These are phyloP conservation scores for Globisporangium sylvaticum DNA, from an alignment of 352 stramenopile species.

Conservation along the genomic window DNA sequence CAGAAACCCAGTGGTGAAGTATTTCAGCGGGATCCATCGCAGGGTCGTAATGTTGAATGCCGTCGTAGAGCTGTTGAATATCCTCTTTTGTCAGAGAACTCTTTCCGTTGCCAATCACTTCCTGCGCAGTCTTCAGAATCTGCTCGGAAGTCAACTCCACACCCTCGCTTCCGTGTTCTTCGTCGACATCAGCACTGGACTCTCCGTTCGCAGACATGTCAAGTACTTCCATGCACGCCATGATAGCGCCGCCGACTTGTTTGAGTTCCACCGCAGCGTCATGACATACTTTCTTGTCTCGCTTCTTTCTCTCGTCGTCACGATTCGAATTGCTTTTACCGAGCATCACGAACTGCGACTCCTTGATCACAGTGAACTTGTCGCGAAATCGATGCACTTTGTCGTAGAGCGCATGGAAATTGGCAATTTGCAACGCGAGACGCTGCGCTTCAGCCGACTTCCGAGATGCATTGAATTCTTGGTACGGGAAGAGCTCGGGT, in stretches of 20 bases:
- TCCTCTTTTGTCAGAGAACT: slow-evolving; percentile 23
- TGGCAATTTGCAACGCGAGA: slow-evolving; percentile 27
- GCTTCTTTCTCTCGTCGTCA: slow-evolving; percentile 10
- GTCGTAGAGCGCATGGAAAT: slow-evolving; percentile 27
- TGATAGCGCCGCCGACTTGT: slow-evolving; percentile 2
- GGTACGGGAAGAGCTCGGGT: slow-evolving; percentile 39
- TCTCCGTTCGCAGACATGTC: neutral
- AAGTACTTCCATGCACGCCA: slow-evolving; percentile 7
- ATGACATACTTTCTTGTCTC: slow-evolving; percentile 14
- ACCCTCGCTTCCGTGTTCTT: neutral
- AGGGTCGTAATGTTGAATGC: slow-evolving; percentile 59
- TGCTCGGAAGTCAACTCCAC: neutral
- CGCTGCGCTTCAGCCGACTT: slow-evolving; percentile 15
- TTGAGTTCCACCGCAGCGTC: slow-evolving; percentile 14
- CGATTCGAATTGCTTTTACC: neutral
- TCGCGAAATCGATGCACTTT: slow-evolving; percentile 12
- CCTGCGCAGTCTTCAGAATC: neutral
- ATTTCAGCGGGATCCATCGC: slow-evolving; percentile 51
- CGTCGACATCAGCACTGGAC: neutral
- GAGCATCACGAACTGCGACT: slow-evolving; percentile 14
- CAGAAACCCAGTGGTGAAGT: slow-evolving; percentile 52
- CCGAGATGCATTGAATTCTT: slow-evolving; percentile 26
- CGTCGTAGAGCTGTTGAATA: slow-evolving; percentile 34
- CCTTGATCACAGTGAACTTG: slow-evolving; percentile 12
- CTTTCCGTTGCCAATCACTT: neutral